phyloP scores from a whole-genome alignment of 306 rosid species.

The Vachellia pachyceras region DNA sequence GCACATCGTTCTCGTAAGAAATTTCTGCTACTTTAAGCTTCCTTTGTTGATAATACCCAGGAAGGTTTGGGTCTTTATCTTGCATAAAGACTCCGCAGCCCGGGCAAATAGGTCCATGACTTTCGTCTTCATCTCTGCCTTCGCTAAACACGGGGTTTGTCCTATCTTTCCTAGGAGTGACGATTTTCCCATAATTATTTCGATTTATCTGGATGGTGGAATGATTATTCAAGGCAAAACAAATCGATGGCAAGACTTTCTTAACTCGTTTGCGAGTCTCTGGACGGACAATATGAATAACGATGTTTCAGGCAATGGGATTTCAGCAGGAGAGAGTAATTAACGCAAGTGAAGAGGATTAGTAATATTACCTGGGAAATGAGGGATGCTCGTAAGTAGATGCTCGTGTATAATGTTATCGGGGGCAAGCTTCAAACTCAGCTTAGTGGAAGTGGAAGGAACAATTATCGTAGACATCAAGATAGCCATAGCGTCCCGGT shows the following conservation, averaged over 20 bases:
- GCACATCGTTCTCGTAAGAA: conserved; percentile 45
- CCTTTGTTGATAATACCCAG: conserved; percentile 70
- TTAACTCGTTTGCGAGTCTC: conserved; percentile 30
- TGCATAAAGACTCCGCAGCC: conserved; percentile 99
- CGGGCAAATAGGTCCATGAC: conserved; percentile 74
- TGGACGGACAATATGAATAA: conserved; percentile 43
- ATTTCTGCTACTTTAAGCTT: conserved; percentile 42
- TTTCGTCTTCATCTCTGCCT: conserved; percentile 91
- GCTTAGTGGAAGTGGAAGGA: conserved; percentile 45
- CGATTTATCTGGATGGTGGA: conserved; percentile 31
- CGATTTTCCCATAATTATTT: conserved; percentile 41
- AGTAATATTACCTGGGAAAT: conserved; percentile 50
- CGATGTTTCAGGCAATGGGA: conserved; percentile 12
- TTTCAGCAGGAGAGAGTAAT: not conserved
- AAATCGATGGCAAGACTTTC: conserved; percentile 39
- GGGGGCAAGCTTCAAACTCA: conserved; percentile 49
- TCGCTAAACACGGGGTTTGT: conserved; percentile 71
- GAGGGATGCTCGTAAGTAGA: conserved; percentile 30
- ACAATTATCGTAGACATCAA: conserved; percentile 46
- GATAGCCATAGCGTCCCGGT: conserved; percentile 52
- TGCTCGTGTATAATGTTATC: conserved; percentile 34
- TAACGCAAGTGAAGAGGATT: conserved; percentile 26
- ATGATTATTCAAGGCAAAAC: conserved; percentile 53
- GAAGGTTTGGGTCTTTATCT: conserved; percentile 72
- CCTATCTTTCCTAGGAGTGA: conserved; percentile 41